phyloP scores from a whole-genome alignment of 2,329 filamentous ascomycete species.

The Aspergillus spinulosporus region DNA sequence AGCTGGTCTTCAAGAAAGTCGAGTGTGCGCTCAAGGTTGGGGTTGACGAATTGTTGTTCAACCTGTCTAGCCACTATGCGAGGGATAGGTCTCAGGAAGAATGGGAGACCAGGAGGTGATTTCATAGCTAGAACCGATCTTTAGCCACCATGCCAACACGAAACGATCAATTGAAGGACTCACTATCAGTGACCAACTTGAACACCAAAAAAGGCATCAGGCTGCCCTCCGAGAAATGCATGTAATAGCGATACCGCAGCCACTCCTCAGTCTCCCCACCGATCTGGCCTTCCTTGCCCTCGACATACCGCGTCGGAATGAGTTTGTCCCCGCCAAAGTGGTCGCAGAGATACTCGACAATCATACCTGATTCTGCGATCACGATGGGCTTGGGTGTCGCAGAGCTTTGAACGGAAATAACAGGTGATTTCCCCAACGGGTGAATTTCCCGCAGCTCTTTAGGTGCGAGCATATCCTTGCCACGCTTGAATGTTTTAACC shows the following conservation, averaged over 20 bases:
- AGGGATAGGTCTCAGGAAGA: conserved; percentile 68
- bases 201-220: conserved; percentile 72
- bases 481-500: conserved; percentile 74
- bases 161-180: conserved; percentile 21
- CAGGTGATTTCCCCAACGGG: conserved; percentile 82
- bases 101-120: conserved; percentile 57
- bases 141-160: background rate
- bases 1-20: conserved; percentile 49
- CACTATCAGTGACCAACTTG: conserved; percentile 61
- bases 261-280: conserved; percentile 62
- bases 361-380: conserved; percentile 78
- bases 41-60: conserved; percentile 41
- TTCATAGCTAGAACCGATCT: conserved; percentile 42
- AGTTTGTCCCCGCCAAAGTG: conserved; percentile 55
- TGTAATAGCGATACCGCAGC: conserved; percentile 64
- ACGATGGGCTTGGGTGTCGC: conserved; percentile 53
- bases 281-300: conserved; percentile 55
- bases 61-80: conserved; percentile 52
- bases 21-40: conserved; percentile 45
- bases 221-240: conserved; percentile 84
- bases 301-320: conserved; percentile 52
- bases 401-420: conserved; percentile 64
- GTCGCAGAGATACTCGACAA: conserved; percentile 78
- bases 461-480: conserved; percentile 66
- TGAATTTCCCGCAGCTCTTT: conserved; percentile 75